Evolutionary conservation across 1,284 basidiomycete genomes (phyloP).

Genomic region (Crucibulum cyathiforme): DNA sequence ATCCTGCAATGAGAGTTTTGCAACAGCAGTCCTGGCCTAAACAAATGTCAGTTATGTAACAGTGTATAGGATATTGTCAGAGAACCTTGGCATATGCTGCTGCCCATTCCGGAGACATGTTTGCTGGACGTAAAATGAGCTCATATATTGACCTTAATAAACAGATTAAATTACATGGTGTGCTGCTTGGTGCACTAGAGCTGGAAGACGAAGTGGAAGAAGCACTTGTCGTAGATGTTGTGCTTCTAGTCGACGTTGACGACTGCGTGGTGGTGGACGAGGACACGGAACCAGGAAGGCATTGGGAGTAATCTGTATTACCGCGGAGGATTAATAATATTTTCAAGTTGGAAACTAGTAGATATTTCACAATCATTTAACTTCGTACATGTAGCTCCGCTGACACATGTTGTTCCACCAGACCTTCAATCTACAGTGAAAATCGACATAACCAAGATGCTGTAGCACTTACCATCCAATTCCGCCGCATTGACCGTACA

Average conservation of each 20-base stretch:
- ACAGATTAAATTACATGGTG: conserved; percentile 17
- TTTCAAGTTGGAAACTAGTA: too few species aligned
- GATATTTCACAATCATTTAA: conserved; percentile 46
- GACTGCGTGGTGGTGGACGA: conserved; percentile 4
- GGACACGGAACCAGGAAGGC: conserved; percentile 42
- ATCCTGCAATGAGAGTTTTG: conserved; percentile 56
- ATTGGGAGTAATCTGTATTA: conserved; percentile 52
- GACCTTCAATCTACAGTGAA: conserved; percentile 35
- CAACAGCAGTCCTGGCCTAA: conserved; percentile 40
- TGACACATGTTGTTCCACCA: conserved; percentile 50
- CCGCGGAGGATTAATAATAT: too few species aligned
- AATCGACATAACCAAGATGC: not conserved
- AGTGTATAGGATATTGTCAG: not conserved
- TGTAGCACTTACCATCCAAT: conserved; percentile 48
- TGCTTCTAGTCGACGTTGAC: conserved; percentile 21
- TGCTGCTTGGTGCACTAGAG: conserved; percentile 15
- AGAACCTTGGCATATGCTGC: conserved; percentile 59
- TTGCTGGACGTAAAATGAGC: conserved; percentile 28
- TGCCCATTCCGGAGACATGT: conserved; percentile 59
- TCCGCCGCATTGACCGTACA: conserved; percentile 56
- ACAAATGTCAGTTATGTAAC: too few species aligned
- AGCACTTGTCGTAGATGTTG: conserved; percentile 21
- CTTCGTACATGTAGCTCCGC: conserved; percentile 46
- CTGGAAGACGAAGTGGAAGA: conserved; percentile 12
- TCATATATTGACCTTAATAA: not conserved